Evolutionary conservation across 2,329 filamentous ascomycete species (phyloP).

Genomic region (Exophiala spinifera): DNA sequence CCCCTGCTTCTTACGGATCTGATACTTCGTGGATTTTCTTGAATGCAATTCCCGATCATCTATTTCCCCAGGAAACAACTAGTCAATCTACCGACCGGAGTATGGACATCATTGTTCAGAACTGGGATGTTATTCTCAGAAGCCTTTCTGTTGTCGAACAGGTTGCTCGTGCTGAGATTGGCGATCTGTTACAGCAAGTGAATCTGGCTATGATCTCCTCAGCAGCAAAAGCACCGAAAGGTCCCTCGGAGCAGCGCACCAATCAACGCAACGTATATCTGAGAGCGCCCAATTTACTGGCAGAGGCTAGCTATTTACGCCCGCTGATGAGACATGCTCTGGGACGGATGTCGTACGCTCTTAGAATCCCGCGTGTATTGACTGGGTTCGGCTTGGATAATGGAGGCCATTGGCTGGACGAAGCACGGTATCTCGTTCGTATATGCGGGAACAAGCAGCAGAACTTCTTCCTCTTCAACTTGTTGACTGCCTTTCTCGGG

Average conservation of each 20-base stretch:
- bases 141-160: constrained; percentile 54
- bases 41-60: constrained; percentile 28
- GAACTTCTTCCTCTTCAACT: constrained; percentile 58
- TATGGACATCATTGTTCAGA: constrained; percentile 55
- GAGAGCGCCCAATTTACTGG: constrained; percentile 46
- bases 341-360: constrained; percentile 52
- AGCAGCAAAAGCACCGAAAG: constrained; percentile 42
- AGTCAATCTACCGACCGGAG: constrained; percentile 44
- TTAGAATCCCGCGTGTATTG: constrained; percentile 55
- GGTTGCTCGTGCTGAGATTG: constrained; percentile 51
- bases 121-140: constrained; percentile 59
- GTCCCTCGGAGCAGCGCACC: constrained; percentile 47
- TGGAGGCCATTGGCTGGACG: constrained; percentile 61
- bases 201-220: constrained; percentile 38
- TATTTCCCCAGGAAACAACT: constrained; percentile 17
- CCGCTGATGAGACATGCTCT: constrained; percentile 47
- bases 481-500: constrained; percentile 58
- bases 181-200: constrained; percentile 48
- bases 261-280: constrained; percentile 51
- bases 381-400: constrained; percentile 50
- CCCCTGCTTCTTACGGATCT: constrained; percentile 27
- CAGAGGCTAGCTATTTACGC: constrained; percentile 40
- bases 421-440: constrained; percentile 56
- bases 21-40: constrained; percentile 30
- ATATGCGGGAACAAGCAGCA: constrained; percentile 55